phyloP scores from a whole-genome alignment of 2,329 filamentous ascomycete genomes.

The Ceratocystis colombiana region DNA sequence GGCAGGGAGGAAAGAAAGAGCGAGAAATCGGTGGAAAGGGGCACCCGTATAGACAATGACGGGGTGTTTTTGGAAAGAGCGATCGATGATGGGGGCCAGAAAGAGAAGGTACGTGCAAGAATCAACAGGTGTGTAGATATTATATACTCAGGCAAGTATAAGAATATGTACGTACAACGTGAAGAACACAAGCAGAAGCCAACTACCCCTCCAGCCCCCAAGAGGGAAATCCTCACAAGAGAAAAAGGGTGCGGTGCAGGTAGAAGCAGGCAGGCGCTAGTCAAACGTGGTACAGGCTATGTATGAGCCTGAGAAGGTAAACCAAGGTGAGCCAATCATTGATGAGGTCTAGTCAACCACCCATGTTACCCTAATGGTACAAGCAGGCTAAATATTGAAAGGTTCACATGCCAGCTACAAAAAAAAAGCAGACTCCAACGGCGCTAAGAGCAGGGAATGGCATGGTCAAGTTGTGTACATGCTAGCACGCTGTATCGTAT shows the following conservation, averaged over 20 bases:
- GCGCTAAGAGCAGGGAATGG: too few species aligned
- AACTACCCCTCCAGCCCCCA: too few species aligned
- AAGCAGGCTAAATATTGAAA: too few species aligned
- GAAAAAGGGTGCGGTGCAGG: neutral
- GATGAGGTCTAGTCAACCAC: too few species aligned
- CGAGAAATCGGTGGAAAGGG: neutral
- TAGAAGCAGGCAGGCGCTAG: neutral
- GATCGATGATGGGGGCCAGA: slow-evolving; percentile 4
- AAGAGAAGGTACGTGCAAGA: slow-evolving; percentile 22
- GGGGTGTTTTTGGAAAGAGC: neutral
- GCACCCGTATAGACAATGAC: neutral
- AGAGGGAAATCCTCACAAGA: neutral
- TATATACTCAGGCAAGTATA: neutral
- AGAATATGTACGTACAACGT: neutral
- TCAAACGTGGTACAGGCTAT: neutral
- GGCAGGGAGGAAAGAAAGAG: slow-evolving; percentile 21
- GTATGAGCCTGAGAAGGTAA: neutral
- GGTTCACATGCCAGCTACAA: too few species aligned
- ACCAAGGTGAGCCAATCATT: neutral
- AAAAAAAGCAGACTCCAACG: too few species aligned
- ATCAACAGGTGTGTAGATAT: slow-evolving; percentile 24
- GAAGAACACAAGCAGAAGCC: neutral
- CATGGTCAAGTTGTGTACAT: too few species aligned
- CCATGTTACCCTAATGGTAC: too few species aligned
- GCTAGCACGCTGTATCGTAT: too few species aligned